phyloP scores from a whole-genome alignment of 176 grass and related monocot species.

The Oryza punctata region DNA sequence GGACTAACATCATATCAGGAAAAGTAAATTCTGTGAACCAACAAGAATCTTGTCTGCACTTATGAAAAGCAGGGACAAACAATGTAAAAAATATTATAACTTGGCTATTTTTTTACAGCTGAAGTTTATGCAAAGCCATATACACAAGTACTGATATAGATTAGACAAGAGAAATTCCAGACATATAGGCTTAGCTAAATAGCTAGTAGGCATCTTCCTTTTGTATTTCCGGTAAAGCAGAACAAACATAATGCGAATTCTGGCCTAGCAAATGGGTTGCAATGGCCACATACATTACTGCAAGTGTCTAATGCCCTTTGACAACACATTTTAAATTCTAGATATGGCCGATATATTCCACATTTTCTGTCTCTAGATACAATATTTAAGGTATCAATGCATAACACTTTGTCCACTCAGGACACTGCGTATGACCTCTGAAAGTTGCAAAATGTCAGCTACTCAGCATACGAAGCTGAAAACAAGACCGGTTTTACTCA shows the following conservation, averaged over 20 bases:
- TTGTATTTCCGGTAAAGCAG: slow-evolving; percentile 39
- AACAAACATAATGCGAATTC: slow-evolving; percentile 38
- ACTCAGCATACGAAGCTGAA: not conserved
- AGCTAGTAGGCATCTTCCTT: slow-evolving; percentile 32
- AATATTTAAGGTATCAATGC: slow-evolving; percentile 57
- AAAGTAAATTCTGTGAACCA: slow-evolving; percentile 23
- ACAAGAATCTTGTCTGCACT: slow-evolving; percentile 33
- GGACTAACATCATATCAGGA: slow-evolving; percentile 38
- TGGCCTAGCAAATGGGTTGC: slow-evolving; percentile 25
- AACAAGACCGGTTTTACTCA: not conserved
- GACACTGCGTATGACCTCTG: not conserved
- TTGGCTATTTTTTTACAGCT: not conserved
- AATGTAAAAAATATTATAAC: slow-evolving; percentile 26
- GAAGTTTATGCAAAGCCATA: slow-evolving; percentile 22
- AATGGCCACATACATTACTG: slow-evolving; percentile 25
- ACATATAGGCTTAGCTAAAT: slow-evolving; percentile 9
- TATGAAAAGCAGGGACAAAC: slow-evolving; percentile 19
- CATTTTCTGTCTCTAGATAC: slow-evolving; percentile 28
- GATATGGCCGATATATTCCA: slow-evolving; percentile 55
- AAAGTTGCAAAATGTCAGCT: not conserved
- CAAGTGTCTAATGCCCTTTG: slow-evolving; percentile 36
- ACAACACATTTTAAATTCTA: slow-evolving; percentile 37
- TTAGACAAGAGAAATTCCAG: slow-evolving; percentile 14
- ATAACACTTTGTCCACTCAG: slow-evolving; percentile 22
- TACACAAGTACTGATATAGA: slow-evolving; percentile 40